phyloP scores from a whole-genome alignment of 1,284 basidiomycete genomes.

The Rhodotorula sp. region DNA sequence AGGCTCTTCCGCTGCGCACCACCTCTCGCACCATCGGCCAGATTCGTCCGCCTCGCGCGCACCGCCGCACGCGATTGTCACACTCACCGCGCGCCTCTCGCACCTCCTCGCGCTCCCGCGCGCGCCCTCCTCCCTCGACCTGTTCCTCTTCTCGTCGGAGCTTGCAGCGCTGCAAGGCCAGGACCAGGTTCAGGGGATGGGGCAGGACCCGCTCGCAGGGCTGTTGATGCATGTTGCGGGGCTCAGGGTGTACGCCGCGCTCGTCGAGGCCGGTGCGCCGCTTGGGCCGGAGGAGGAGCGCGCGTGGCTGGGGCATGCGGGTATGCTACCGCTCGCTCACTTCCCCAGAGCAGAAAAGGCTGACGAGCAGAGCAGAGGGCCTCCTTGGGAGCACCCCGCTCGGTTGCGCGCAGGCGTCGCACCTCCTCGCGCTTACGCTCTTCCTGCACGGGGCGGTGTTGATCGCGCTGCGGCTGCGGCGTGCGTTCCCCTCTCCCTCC shows the following conservation, averaged over 20 bases:
- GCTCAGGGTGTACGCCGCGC: not conserved
- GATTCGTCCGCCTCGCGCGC: no score
- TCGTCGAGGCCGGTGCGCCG: not conserved
- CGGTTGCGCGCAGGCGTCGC: not conserved
- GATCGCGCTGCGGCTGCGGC: not conserved
- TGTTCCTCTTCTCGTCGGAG: not conserved
- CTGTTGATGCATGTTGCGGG: not conserved
- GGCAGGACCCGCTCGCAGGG: not conserved
- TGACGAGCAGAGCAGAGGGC: not conserved
- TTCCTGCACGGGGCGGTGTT: conserved; percentile 7
- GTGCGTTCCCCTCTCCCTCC: not conserved
- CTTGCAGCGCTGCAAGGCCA: not conserved
- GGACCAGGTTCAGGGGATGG: not conserved
- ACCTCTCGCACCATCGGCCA: no score
- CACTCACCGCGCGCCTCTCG: not conserved
- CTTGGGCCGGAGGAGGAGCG: not conserved
- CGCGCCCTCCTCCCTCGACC: conserved; percentile 3
- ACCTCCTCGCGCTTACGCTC: not conserved
- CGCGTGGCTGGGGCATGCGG: not conserved
- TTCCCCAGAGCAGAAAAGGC: no score
- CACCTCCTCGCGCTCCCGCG: not conserved
- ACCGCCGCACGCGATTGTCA: no score
- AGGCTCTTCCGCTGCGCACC: no score
- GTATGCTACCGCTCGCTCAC: not conserved
- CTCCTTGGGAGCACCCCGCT: conserved; percentile 1